A percentile compares a stretch with the other conserved stretches of the same genome.
phyloP scores from a whole-genome alignment of 1,139 yeast species.

The Blastobotrys petasosporus region DNA sequence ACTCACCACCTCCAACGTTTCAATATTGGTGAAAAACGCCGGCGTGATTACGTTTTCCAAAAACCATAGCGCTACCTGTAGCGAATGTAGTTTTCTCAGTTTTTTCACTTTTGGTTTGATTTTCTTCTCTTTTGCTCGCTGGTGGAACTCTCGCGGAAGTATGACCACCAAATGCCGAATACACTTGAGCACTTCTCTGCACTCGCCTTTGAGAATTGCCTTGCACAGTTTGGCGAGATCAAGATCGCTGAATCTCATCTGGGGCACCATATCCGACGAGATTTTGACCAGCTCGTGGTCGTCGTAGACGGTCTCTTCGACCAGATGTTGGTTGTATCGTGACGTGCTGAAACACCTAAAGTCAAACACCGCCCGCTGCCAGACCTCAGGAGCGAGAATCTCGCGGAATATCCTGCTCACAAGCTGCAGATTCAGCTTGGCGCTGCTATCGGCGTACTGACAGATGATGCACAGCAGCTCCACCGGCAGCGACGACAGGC shows the following conservation, averaged over 20 bases:
- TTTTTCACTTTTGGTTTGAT: not conserved
- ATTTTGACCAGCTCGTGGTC: slow-evolving; percentile 1
- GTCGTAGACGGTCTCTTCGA: not conserved
- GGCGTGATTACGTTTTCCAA: slow-evolving; percentile 1
- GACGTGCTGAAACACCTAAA: slow-evolving; percentile 3
- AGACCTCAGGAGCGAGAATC: slow-evolving; percentile 6
- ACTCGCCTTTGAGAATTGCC: not conserved
- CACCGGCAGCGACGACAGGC: slow-evolving; percentile 2
- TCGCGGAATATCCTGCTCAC: slow-evolving; percentile 4
- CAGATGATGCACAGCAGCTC: slow-evolving; percentile 7
- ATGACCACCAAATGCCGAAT: slow-evolving; percentile 2
- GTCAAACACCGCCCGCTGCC: slow-evolving; percentile 7
- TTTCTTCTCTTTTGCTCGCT: not conserved
- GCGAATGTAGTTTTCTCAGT: not conserved
- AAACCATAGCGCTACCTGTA: slow-evolving; percentile 4
- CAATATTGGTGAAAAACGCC: not conserved
- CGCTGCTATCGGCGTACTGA: not conserved
- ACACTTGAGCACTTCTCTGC: not conserved
- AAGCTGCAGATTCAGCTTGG: slow-evolving; percentile 6
- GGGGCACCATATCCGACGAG: not conserved
- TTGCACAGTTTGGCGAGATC: slow-evolving; percentile 3
- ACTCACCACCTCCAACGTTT: slow-evolving; percentile 4
- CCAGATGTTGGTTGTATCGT: slow-evolving; percentile 4
- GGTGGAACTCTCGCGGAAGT: slow-evolving; percentile 5
- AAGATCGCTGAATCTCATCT: slow-evolving; percentile 5